A percentile compares a stretch with the other conserved stretches of the same genome.
These are phyloP conservation scores for Malassezia sympodialis DNA, from an alignment of 1,284 basidiomycete species.

Conservation along the genomic window DNA sequence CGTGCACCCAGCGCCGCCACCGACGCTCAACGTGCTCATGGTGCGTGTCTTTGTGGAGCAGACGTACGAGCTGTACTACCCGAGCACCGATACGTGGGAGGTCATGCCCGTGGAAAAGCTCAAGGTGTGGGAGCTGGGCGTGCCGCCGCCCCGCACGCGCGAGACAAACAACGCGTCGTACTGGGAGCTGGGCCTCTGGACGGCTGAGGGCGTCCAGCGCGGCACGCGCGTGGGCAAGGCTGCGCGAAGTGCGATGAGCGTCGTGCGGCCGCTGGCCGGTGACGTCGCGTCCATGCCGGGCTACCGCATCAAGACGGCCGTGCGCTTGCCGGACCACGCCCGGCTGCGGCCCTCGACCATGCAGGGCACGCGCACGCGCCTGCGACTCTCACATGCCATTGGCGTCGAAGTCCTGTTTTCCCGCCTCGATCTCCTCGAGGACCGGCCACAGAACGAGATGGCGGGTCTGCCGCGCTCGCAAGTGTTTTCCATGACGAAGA, in stretches of 20 bases:
- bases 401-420: constrained; percentile 45
- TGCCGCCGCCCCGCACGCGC: constrained; percentile 23
- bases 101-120: constrained; percentile 39
- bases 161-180: background rate
- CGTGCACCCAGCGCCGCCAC: constrained; percentile 40
- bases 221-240: constrained; percentile 7
- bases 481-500: constrained; percentile 42
- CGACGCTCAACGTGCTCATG: constrained; percentile 39
- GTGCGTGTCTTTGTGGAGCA: constrained; percentile 43
- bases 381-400: constrained; percentile 43
- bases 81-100: constrained; percentile 32
- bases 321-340: constrained; percentile 42
- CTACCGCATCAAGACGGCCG: constrained; percentile 38
- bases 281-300: constrained; percentile 17
- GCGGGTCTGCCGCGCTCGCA: constrained; percentile 43
- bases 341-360: constrained; percentile 38
- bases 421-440: constrained; percentile 34
- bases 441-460: constrained; percentile 30
- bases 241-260: background rate
- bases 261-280: background rate
- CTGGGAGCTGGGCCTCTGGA: constrained; percentile 9
- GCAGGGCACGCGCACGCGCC: constrained; percentile 38
- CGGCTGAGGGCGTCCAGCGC: constrained; percentile 7
- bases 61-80: constrained; percentile 41
- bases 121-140: constrained; percentile 41